Evolutionary conservation across 2,329 filamentous ascomycete species (phyloP), one percentile per base, ranked within the genome.

Genomic region (Aaosphaeria pasadenensis): DNA sequence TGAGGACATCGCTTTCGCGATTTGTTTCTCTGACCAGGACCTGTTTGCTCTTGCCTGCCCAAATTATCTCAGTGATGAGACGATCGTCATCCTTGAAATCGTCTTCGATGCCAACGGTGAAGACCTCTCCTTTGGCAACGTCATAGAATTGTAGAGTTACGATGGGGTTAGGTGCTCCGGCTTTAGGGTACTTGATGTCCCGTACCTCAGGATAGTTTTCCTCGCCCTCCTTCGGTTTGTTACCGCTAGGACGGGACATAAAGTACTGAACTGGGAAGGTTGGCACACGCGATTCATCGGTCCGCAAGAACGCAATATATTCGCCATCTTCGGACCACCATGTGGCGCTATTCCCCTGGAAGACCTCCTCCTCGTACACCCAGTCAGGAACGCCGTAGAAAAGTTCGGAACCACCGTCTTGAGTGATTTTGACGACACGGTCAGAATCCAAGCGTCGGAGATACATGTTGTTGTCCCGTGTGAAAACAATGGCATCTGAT

Each of bases 351-450:
- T 89, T 88, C 1, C 82, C 86, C 11, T 76, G 71, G 53, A 97
- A 89, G 3, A 95, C 89, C 68, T 95, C 90, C 60, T 87, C 84
- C 64, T 95, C 89, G 62, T 95, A 96, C 0, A 97, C 94, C 94
- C 94, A 99, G 69, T 99, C 95, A 0, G 94, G 94, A 17, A 96
- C 84, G 13, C 94, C 94, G 61, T 99, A 96, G 71, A 99, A 99
- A 50, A 94, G 83, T 58, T 97, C 85, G 0, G 84, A 77, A 0
- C 92, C 89, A 9, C 95, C 94, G 64, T 99, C 92, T 46, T 77
- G 83, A 1, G 94, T 97, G 58, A 99, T 87, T 52, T 87, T 83
- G 5, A 80, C 77, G 4, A 89, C 80, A 11, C 79, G 72, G 17
- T 82, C 74, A 4, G 79, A 81, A 9, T 78, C 73, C 30, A 89